phyloP scores from a whole-genome alignment of 2,329 filamentous ascomycete species.

The Fusarium concolor region DNA sequence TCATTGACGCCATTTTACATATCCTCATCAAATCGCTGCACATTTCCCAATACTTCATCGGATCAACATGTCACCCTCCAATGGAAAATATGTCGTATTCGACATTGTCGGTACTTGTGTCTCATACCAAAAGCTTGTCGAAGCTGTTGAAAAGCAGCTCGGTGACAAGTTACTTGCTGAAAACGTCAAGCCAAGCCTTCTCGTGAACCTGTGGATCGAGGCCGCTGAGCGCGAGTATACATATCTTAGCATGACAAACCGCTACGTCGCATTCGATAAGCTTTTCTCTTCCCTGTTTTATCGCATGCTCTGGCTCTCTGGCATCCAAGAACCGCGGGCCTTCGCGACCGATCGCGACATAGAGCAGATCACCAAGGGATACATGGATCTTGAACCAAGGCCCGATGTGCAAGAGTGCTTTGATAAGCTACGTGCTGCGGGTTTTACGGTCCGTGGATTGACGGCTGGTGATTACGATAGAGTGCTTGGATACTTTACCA shows the following conservation, averaged over 20 bases:
- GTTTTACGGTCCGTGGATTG: slow-evolving; percentile 31
- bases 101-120: slow-evolving; percentile 37
- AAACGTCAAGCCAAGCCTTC: slow-evolving; percentile 55
- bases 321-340: slow-evolving; percentile 55
- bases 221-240: slow-evolving; percentile 62
- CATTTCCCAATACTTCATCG: not conserved
- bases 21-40: too few relatives aligned
- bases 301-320: slow-evolving; percentile 58
- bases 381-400: slow-evolving; percentile 7
- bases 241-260: slow-evolving; percentile 58
- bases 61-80: not conserved
- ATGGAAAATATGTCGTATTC: slow-evolving; percentile 30
- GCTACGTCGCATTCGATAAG: slow-evolving; percentile 57
- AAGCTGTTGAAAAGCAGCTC: slow-evolving; percentile 55
- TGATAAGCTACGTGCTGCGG: slow-evolving; percentile 27
- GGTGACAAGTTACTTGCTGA: slow-evolving; percentile 54
- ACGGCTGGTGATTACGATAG: slow-evolving; percentile 32
- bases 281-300: slow-evolving; percentile 61
- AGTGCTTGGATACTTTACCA: slow-evolving; percentile 32
- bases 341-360: slow-evolving; percentile 58
- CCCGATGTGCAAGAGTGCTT: slow-evolving; percentile 30
- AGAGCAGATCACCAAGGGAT: slow-evolving; percentile 50
- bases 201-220: slow-evolving; percentile 61
- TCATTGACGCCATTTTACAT: not conserved
- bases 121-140: slow-evolving; percentile 36